Evolutionary conservation across 495 filamentous ascomycete genomes (phyloP).

Genomic region (Amphirosellinia nigrospora): DNA sequence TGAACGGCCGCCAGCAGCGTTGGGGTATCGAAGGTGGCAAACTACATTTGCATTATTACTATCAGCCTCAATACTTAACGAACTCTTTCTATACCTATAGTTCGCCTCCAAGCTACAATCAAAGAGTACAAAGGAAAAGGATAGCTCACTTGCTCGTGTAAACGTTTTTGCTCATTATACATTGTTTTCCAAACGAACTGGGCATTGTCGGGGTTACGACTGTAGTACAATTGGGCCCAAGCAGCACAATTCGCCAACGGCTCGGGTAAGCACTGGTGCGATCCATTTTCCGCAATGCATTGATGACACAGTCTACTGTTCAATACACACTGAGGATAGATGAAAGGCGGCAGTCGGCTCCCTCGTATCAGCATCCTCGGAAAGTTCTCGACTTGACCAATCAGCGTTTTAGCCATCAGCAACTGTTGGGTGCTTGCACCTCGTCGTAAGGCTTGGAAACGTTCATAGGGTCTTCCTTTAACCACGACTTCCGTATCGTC

Average conservation of each 20-base stretch:
- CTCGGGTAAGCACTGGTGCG: slow-evolving; percentile 22
- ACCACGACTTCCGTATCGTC: not conserved
- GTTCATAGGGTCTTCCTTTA: not conserved
- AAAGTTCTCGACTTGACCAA: slow-evolving; percentile 23
- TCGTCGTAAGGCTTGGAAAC: not conserved
- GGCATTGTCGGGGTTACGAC: not conserved
- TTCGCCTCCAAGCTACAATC: not conserved
- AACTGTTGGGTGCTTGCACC: not conserved
- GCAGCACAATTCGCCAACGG: slow-evolving; percentile 19
- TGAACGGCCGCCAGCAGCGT: slow-evolving; percentile 11
- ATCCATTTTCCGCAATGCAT: slow-evolving; percentile 16
- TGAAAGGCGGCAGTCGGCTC: slow-evolving; percentile 26
- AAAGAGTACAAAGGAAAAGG: not conserved
- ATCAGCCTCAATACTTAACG: not conserved
- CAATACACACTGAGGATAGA: slow-evolving; percentile 23
- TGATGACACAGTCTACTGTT: slow-evolving; percentile 7
- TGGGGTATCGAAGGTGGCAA: not conserved
- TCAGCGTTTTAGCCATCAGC: slow-evolving; percentile 18
- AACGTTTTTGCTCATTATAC: slow-evolving; percentile 3
- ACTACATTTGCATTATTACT: not conserved
- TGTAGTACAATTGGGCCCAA: not conserved
- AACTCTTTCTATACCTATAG: not conserved
- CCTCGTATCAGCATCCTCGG: slow-evolving; percentile 20
- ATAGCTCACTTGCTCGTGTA: not conserved
- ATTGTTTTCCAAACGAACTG: slow-evolving; percentile 1